phyloP scores from a whole-genome alignment of 371 early-diverging fungal genomes.

The Fennellomyces sp. region DNA sequence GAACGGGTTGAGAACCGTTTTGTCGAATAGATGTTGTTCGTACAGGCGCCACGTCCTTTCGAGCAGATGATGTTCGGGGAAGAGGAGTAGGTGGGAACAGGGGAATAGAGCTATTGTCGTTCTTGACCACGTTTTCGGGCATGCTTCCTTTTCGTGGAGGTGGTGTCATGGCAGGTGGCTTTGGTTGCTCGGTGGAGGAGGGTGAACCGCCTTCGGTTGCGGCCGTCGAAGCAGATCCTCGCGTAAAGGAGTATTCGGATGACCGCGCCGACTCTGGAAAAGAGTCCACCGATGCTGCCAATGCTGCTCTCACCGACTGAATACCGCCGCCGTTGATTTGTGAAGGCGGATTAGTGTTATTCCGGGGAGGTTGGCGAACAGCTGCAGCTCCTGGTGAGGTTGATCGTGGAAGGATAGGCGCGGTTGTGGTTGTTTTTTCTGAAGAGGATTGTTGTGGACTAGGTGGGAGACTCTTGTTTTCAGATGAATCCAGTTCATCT shows the following conservation, averaged over 20 bases:
- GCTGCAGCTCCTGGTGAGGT: not conserved
- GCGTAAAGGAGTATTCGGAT: not conserved
- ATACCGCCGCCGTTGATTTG: not conserved
- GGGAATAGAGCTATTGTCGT: not conserved
- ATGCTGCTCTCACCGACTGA: constrained; percentile 5
- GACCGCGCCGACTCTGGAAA: constrained; percentile 6
- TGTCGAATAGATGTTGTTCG: not conserved
- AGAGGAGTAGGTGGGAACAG: not conserved
- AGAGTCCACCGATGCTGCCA: constrained; percentile 8
- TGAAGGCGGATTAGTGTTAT: not conserved
- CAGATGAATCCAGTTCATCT: constrained; percentile 7
- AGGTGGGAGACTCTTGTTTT: constrained; percentile 3
- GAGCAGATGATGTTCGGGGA: not conserved
- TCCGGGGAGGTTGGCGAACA: not conserved
- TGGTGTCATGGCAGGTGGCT: not conserved
- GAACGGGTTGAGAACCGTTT: not conserved
- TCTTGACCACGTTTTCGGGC: not conserved
- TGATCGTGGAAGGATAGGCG: not conserved
- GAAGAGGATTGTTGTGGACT: not conserved
- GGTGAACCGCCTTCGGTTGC: constrained; percentile 1
- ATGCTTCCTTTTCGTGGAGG: constrained; percentile 6
- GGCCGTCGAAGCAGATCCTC: not conserved
- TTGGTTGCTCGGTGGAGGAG: not conserved
- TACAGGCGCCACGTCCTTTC: not conserved
- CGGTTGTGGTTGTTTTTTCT: not conserved